These are phyloP conservation scores for Saccharomycopsis hybrid DNA, from an alignment of 1,139 yeast species.

Conservation along the genomic window DNA sequence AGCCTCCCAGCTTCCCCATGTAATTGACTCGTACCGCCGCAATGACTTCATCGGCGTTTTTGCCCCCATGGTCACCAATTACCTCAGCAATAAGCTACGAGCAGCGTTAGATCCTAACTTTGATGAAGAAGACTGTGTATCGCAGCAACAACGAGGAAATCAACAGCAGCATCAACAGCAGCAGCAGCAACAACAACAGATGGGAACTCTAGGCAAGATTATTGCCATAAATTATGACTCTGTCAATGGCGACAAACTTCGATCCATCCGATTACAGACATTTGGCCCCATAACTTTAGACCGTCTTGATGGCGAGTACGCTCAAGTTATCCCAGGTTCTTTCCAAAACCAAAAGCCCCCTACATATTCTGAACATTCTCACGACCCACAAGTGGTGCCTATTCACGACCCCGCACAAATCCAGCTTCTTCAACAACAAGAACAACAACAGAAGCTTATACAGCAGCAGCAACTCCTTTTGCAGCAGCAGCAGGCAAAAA, in stretches of 20 bases:
- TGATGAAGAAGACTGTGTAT: too few species aligned
- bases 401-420: too few species aligned
- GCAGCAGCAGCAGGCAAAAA: not conserved
- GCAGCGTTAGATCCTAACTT: not conserved
- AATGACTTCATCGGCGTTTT: constrained; percentile 12
- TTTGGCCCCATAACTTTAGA: constrained; percentile 1
- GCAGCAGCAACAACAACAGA: too few species aligned
- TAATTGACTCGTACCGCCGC: constrained; percentile 11
- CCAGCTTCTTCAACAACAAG: not conserved
- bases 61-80: constrained; percentile 4
- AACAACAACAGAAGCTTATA: not conserved
- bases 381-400: too few species aligned
- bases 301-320: not conserved
- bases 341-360: not conserved
- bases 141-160: too few species aligned
- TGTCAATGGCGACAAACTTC: not conserved
- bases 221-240: constrained; percentile 1
- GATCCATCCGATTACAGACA: not conserved
- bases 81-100: not conserved
- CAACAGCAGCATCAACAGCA: too few species aligned
- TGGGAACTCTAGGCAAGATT: constrained; percentile 7
- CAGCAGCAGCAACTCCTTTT: not conserved
- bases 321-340: not conserved
- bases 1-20: not conserved
- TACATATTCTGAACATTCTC: too few species aligned